Base-by-base conservation (phyloP, 1,139 yeast genomes). In the Maudiozyma humilis region DNA sequence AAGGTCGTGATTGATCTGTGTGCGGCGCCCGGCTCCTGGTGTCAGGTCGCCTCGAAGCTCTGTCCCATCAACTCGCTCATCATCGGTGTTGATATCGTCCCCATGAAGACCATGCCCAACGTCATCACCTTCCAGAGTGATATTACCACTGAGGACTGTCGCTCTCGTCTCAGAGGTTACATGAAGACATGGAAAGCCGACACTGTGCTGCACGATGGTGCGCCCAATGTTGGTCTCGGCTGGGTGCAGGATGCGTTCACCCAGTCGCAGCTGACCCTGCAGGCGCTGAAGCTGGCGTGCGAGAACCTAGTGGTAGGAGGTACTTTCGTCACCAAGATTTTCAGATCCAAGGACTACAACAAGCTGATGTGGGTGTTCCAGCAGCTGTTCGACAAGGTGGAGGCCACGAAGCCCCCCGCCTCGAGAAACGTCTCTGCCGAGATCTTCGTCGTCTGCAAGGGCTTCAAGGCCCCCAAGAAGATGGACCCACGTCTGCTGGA, bases 11-110 rank as follows among this genome's bases (percentile, higher is more conserved):
- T 91, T 45, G 99, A 91, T 76, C 73, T 91, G 56, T 91, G 99
- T 82, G 97, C 98, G 46, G 98, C 98, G 3, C 98, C 99, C 30
- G 99, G 99, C 47, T 88, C 96, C 3, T 91, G 98, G 97, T 91
- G 98, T 75, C 99, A 91, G 68, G 98, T 93, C 36, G 98, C 98
- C 1, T 79, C 95, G 3, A 87, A 87, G 51, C 67, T 87, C 47
- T 89, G 97, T 68, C 96, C 97, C 2, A 71, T 89, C 6, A 88
- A 88, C 65, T 87, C 97, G 0, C 73, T 91, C 53, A 89, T 91
- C 57, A 87, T 91, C 46, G 99, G 98, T 63, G 98, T 93, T 29
- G 99, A 91, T 76, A 82, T 91, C 57, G 98, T 89, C 25, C 97
- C 96, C 16, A 91, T 91, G 69, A 89, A 87, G 64, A 82, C 96